These are phyloP conservation scores for Rutstroemia sp. DNA, from an alignment of 2,329 filamentous ascomycete genomes.

Conservation along the genomic window DNA sequence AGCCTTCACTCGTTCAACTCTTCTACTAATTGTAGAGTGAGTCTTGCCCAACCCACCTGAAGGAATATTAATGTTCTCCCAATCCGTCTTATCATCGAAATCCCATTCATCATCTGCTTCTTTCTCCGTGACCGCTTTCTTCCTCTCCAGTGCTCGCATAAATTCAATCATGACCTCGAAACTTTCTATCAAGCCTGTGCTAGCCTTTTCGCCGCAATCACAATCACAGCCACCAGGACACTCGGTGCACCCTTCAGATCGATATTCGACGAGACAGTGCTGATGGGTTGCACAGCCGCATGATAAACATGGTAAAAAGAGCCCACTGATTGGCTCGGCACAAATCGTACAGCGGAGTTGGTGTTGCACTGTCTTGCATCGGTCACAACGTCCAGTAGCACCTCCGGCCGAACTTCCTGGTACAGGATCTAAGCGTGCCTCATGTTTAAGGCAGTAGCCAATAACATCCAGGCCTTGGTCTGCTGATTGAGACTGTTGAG, in stretches of 20 bases:
- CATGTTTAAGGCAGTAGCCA: slow-evolving; percentile 55
- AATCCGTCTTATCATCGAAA: slow-evolving; percentile 20
- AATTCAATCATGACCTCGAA: slow-evolving; percentile 40
- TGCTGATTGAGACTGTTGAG: slow-evolving; percentile 39
- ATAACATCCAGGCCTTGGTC: slow-evolving; percentile 52
- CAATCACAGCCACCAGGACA: slow-evolving; percentile 61
- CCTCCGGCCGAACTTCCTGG: slow-evolving; percentile 33
- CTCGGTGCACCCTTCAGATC: slow-evolving; percentile 35
- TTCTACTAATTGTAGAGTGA: slow-evolving; percentile 24
- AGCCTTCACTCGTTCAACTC: slow-evolving; percentile 23
- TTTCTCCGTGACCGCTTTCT: slow-evolving; percentile 12
- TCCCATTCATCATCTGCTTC: slow-evolving; percentile 20
- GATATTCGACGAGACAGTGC: slow-evolving; percentile 35
- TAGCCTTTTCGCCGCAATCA: slow-evolving; percentile 50
- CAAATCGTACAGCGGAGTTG: slow-evolving; percentile 58
- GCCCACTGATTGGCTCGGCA: slow-evolving; percentile 49
- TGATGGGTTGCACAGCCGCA: slow-evolving; percentile 58
- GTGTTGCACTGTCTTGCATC: slow-evolving; percentile 46
- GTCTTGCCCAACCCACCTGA: slow-evolving; percentile 18
- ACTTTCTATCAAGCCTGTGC: slow-evolving; percentile 50
- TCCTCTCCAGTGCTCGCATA: slow-evolving; percentile 17
- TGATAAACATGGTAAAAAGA: slow-evolving; percentile 53
- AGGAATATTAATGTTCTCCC: slow-evolving; percentile 19
- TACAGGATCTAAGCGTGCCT: slow-evolving; percentile 53
- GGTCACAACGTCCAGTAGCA: slow-evolving; percentile 41